Base-by-base conservation (phyloP, 768 basidiomycete species). In the Naganishia randhawae region DNA sequence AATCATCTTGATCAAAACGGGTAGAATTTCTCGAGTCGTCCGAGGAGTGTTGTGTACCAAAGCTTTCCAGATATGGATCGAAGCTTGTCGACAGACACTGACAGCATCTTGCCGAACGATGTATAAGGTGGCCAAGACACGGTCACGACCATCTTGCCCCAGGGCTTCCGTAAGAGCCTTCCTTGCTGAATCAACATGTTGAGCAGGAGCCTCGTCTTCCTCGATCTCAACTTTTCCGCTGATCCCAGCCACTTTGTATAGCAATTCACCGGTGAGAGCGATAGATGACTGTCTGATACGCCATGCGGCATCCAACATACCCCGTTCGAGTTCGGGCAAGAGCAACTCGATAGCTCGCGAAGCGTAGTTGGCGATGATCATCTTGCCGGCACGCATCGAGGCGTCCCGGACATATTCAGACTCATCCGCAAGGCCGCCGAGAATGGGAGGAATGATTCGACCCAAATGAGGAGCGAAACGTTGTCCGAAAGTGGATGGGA, bases 31-130 rank as follows among this genome's bases (percentile, higher is more conserved):
- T 69, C 93, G 88, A 22, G 79, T 76, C 10, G 76, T 78, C 89
- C 91, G 90, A 70, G 39, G 73, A 10, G 63, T 71, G 66, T 70
- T 98, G 78, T 92, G 86, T 11, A 99, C 94, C 71, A 98, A 83
- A 4, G 92, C 95, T 81, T 98, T 98, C 96, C 96, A 99, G 71
- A 98, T 96, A 67, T 92, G 92, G 51, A 95, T 86, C 0, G 94
- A 90, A 2, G 92, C 87, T 77, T 92, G 90, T 45, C 95, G 87
- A 41, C 98, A 94, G 51, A 88, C 85, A 48, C 86, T 87, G 72
- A 96, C 91, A 14, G 90, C 85, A 79, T 98, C 96, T 78, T 98
- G 95, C 52, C 94, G 87, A 63, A 93, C 90, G 71, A 98, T 84
- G 79, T 94, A 99, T 63, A 99, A 81, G 1, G 89, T 89, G 8